phyloP scores from a whole-genome alignment of 306 rosid genomes.

The Quercus parvula region DNA sequence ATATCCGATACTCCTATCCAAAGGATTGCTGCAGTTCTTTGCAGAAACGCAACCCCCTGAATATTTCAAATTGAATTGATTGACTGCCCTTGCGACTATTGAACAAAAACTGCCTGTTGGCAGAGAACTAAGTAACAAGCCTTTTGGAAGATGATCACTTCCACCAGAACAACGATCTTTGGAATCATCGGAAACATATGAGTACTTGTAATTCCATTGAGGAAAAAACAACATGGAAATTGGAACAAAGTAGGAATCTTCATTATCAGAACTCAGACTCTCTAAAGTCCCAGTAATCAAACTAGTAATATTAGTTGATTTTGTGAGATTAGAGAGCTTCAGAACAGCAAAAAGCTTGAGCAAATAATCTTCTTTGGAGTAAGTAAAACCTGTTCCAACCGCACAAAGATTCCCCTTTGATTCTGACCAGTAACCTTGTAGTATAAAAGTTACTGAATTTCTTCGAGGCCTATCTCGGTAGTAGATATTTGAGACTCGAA shows the following conservation, averaged over 20 bases:
- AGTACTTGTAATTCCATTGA: conserved; percentile 28
- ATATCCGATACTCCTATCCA: conserved; percentile 20
- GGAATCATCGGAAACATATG: conserved; percentile 27
- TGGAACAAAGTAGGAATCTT: conserved; percentile 29
- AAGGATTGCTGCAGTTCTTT: conserved; percentile 48
- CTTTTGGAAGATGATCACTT: conserved; percentile 23
- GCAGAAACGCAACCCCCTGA: conserved; percentile 35
- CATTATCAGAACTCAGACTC: conserved; percentile 37
- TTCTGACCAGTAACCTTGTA: conserved; percentile 56
- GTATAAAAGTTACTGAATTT: conserved; percentile 1
- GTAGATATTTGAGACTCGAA: background rate
- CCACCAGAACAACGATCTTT: conserved; percentile 4
- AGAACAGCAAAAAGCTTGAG: conserved; percentile 26
- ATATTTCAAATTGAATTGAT: conserved; percentile 34
- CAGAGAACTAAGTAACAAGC: conserved; percentile 23
- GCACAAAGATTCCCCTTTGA: conserved; percentile 48
- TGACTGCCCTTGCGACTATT: background rate
- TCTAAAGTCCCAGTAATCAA: conserved; percentile 54
- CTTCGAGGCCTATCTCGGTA: background rate
- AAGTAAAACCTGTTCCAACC: conserved; percentile 37
- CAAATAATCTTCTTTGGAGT: conserved; percentile 20
- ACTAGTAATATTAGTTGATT: conserved; percentile 26
- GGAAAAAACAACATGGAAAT: conserved; percentile 46
- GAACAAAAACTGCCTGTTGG: conserved; percentile 27
- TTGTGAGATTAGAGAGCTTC: conserved; percentile 43